These are phyloP conservation scores for Myxozyma sirexii DNA, from an alignment of 805 yeast genomes.

Conservation along the genomic window DNA sequence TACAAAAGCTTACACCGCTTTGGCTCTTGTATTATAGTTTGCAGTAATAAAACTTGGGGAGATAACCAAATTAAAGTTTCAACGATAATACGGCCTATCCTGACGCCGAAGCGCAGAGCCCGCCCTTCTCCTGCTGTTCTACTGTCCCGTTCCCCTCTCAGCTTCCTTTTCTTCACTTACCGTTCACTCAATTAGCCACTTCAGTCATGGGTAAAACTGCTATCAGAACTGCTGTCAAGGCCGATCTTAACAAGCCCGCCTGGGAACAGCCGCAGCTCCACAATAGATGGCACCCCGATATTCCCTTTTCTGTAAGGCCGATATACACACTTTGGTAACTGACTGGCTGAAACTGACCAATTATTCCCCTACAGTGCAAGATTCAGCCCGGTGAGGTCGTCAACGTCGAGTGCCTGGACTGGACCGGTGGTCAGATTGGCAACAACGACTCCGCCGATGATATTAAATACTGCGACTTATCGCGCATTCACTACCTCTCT, in stretches of 20 bases:
- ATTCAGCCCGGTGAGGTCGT: slow-evolving; percentile 50
- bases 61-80: slow-evolving; percentile 8
- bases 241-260: slow-evolving; percentile 51
- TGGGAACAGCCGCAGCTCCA: slow-evolving; percentile 52
- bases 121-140: background rate
- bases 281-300: slow-evolving; percentile 59
- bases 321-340: slow-evolving; percentile 45
- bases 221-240: slow-evolving; percentile 46
- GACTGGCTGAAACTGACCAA: background rate
- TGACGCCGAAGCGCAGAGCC: slow-evolving; percentile 3
- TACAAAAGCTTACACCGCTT: background rate
- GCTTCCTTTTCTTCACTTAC: background rate
- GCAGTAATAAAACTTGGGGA: slow-evolving; percentile 2
- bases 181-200: background rate
- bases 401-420: slow-evolving; percentile 54
- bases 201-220: slow-evolving; percentile 12
- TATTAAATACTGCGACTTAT: slow-evolving; percentile 49
- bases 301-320: slow-evolving; percentile 45
- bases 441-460: slow-evolving; percentile 55
- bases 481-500: slow-evolving; percentile 52
- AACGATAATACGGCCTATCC: background rate
- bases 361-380: background rate
- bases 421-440: slow-evolving; percentile 58
- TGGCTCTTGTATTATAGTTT: background rate
- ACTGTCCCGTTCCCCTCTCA: background rate